phyloP scores from a whole-genome alignment of 108 stramenopile species.

The Schizochytrium sp. region DNA sequence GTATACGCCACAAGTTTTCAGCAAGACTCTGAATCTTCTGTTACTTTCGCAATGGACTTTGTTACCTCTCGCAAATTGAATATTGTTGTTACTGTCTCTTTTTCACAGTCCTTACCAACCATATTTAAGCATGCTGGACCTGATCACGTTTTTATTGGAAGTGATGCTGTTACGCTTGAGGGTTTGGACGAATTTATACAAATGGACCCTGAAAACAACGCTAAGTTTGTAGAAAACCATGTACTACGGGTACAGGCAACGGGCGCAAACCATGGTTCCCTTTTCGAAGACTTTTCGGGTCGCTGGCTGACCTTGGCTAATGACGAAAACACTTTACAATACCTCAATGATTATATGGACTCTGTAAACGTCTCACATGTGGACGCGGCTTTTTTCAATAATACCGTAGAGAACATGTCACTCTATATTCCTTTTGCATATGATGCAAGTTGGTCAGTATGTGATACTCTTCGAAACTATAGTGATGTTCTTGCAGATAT shows the following conservation, averaged over 20 bases:
- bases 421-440: constrained; percentile 35
- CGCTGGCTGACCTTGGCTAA: not conserved
- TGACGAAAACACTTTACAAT: not conserved
- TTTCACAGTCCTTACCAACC: not conserved
- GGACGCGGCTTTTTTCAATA: constrained; percentile 24
- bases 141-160: not conserved
- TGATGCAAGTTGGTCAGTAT: not conserved
- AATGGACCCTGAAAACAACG: not conserved
- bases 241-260: not conserved
- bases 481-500: not conserved
- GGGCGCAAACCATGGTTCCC: not conserved
- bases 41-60: constrained; percentile 28
- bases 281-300: not conserved
- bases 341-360: not conserved
- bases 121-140: not conserved
- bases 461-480: not conserved
- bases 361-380: not conserved
- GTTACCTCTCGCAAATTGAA: not conserved
- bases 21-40: not conserved
- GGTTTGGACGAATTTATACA: not conserved
- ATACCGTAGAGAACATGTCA: not conserved
- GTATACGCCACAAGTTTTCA: constrained; percentile 25
- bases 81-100: not conserved
- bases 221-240: not conserved
- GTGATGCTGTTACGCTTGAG: constrained; percentile 31